phyloP scores from a whole-genome alignment of 2,329 filamentous ascomycete species.

The Ceratocystis albifundus region DNA sequence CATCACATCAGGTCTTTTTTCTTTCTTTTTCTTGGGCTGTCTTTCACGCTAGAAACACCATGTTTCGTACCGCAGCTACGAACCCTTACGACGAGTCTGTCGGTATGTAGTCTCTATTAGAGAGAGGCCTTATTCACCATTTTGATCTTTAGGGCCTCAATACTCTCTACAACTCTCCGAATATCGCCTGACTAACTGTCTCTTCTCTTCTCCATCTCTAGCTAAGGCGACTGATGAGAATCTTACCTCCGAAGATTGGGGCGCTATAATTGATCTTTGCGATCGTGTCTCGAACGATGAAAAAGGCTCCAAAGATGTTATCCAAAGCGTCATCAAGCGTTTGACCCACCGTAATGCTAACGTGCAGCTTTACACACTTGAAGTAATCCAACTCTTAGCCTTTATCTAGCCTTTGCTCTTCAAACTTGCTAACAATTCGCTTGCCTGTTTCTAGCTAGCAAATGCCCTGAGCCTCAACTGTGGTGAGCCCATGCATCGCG shows the following conservation, averaged over 20 bases:
- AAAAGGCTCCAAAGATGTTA: conserved; percentile 65
- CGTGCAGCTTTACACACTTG: conserved; percentile 87
- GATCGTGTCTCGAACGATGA: conserved; percentile 45
- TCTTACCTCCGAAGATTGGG: conserved; percentile 69
- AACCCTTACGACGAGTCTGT: conserved; percentile 49
- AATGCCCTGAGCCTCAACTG: conserved; percentile 91
- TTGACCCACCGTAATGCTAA: conserved; percentile 90
- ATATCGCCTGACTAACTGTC: conserved; percentile 17
- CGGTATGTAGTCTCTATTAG: conserved; percentile 35
- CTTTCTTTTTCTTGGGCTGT: background rate
- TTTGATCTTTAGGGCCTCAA: conserved; percentile 23
- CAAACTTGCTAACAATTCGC: background rate
- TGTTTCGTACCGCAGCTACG: conserved; percentile 48
- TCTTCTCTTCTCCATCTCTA: conserved; percentile 27
- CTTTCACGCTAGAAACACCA: conserved; percentile 29
- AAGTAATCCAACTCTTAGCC: conserved; percentile 40
- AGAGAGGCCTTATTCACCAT: conserved; percentile 12
- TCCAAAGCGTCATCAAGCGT: conserved; percentile 82
- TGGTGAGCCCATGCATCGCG: conserved; percentile 72
- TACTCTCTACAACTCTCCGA: background rate
- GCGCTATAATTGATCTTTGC: conserved; percentile 52
- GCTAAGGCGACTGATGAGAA: conserved; percentile 91
- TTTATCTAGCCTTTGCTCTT: background rate
- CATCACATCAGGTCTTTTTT: background rate
- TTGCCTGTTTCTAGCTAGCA: conserved; percentile 48